Base-by-base conservation (phyloP, 345 rosid species). In the Psidium guajava region DNA sequence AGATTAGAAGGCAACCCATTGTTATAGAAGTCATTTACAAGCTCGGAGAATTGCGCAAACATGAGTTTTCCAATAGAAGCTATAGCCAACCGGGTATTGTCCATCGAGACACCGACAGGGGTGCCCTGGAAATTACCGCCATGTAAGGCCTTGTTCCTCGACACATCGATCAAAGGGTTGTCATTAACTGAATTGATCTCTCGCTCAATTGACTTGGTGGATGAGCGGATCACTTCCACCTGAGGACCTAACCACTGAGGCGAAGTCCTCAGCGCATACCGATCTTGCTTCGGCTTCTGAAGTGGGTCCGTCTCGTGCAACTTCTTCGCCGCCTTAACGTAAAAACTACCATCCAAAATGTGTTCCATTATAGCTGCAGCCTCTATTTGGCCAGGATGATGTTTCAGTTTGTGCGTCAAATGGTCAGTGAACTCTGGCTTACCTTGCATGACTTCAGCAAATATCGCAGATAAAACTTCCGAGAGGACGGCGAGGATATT, bases 21-120 rank as follows among this genome's bases (percentile, higher is more conserved):
- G 87, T 88, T 91, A 87, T 88, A 90, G 54, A 89, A 89, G 52
- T 91, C 92, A 36, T 90, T 90, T 13, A 91, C 91, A 3, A 91
- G 92, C 86, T 91, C 93, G 27, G 90, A 86, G 56, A 90, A 91
- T 57, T 91, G 92, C 0, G 95, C 94, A 53, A 93, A 92, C 91
- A 94, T 89, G 83, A 93, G 94, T 58, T 93, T 93, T 21, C 96
- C 96, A 5, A 93, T 91, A 0, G 96, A 90, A 24, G 96, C 95
- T 3, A 94, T 87, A 20, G 96, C 96, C 82, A 94, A 83, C 81
- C 95, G 88, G 27, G 93, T 85, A 49, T 93, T 94, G 83, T 94
- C 96, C 96, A 94, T 94, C 15, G 96, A 93, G 0, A 93, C 96
- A 44, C 96, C 96, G 54, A 94, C 88, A 3, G 94, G 94, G 42